Base-by-base conservation (phyloP, 2,329 filamentous ascomycete genomes). In the Aspergillus tamarii region DNA sequence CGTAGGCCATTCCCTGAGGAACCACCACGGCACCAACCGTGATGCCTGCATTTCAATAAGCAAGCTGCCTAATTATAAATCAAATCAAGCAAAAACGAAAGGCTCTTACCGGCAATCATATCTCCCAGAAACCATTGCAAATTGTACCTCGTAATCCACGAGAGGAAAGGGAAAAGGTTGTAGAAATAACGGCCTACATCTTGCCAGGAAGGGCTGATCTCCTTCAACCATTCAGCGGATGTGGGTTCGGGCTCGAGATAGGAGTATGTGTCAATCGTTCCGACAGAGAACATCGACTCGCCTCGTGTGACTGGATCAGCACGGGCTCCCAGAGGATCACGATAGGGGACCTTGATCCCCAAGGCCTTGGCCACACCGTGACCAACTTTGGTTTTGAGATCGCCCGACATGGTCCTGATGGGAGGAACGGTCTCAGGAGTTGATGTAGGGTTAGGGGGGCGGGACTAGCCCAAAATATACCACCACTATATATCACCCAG, bases 1-100 rank as follows among this genome's bases (percentile, higher is more conserved):
- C 94, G 79, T 98, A 98, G 0, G 94, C 94, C 94, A 98, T 97
- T 66, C 93, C 91, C 76, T 98, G 94, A 7, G 94, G 94, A n/a
- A 98, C 92, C 30, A 97, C 93, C 28, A 93, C 91, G 57, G 89
- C 85, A 46, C 91, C 91, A 58, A 91, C 88, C 4, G 89, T 92
- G 65, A 91, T 84, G 81, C 87, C 86, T 88, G 56, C 19, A 58
- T 57, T 52, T 26, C 16, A 12, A 36, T 70, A 56, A 66, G 64
- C 23, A 52, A 39, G 14, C 7, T 10, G 21, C 43, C 8, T 7
- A 26, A 14, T 45, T 8, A 16, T 11, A 32, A n/a, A 11, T 14
- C 43, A 36, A 41, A 21, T 19, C 32, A 16, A 23, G 23, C 39
- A 19, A 16, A 8, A 43, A 45, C 6, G 8, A 9, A 53, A 45